phyloP scores from a whole-genome alignment of 2,329 filamentous ascomycete species.

The Aureobasidium sp. region DNA sequence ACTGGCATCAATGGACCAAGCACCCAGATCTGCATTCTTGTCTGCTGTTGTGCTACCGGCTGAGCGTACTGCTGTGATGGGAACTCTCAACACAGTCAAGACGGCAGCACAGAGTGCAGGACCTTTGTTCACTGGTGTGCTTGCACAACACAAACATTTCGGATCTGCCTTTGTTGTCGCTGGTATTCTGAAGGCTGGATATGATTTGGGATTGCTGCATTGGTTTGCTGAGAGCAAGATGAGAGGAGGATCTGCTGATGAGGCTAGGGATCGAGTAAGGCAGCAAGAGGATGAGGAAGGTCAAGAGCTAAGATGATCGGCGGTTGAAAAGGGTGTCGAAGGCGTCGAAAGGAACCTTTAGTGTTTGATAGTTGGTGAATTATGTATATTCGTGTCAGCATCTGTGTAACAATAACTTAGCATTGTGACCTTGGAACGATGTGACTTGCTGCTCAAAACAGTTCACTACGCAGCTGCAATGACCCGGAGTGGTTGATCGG shows the following conservation, averaged over 20 bases:
- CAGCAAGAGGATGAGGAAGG: conserved; percentile 2
- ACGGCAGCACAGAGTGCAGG: conserved; percentile 57
- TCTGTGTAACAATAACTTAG: no score
- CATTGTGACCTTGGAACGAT: no score
- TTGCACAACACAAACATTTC: conserved; percentile 51
- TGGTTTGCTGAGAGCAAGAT: conserved; percentile 21
- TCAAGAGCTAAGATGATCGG: not conserved
- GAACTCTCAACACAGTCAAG: conserved; percentile 61
- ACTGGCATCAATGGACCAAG: conserved; percentile 62
- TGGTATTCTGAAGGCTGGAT: conserved; percentile 53
- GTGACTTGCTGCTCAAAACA: no score
- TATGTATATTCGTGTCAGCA: no score
- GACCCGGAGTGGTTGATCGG: no score
- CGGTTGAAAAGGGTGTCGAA: not conserved
- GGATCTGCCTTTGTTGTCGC: conserved; percentile 59
- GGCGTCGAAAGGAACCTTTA: not conserved
- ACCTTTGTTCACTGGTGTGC: conserved; percentile 55
- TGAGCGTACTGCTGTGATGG: conserved; percentile 67
- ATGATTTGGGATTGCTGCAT: conserved; percentile 28
- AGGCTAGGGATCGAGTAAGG: conserved; percentile 6
- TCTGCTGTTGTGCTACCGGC: conserved; percentile 55
- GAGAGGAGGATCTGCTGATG: conserved; percentile 2
- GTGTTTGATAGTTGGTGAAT: no score
- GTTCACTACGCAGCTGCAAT: no score
- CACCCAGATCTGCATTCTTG: conserved; percentile 62